Percentiles rank a stretch among this genome's conserved stretches.
phyloP scores from a whole-genome alignment of 257 asterid genomes.

The Solanum sejunctum region DNA sequence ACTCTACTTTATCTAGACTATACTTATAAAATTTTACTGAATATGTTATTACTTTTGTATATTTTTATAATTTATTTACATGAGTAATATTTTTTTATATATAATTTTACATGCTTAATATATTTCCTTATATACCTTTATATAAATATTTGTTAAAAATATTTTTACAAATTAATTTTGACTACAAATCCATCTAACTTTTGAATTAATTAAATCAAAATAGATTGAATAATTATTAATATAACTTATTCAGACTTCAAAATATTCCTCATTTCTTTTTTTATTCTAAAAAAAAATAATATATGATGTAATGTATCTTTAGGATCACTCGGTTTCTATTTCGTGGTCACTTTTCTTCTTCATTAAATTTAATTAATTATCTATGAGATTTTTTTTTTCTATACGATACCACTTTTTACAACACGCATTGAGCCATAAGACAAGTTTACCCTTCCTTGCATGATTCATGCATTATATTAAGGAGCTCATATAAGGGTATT shows the following conservation, averaged over 20 bases:
- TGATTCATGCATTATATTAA: background rate
- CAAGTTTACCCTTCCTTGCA: conserved; percentile 4
- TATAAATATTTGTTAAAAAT: no score
- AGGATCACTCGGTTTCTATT: background rate
- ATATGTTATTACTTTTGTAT: no score
- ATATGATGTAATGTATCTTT: background rate
- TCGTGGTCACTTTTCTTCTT: background rate
- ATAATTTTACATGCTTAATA: background rate
- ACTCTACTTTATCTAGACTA: no score
- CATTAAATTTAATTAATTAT: background rate
- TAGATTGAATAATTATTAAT: background rate
- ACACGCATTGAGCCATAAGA: conserved; percentile 2
- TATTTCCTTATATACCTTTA: background rate
- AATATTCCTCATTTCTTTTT: background rate
- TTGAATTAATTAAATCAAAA: background rate
- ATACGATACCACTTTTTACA: background rate
- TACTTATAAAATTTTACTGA: no score
- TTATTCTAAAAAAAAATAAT: background rate
- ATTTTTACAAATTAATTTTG: no score
- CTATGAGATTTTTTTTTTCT: background rate
- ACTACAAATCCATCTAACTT: no score
- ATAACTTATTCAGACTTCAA: background rate
- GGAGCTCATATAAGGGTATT: background rate
- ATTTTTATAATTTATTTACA: background rate
- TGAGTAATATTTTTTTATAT: no score